Conservation (phyloP, 2,329 filamentous ascomycete species). For the Botrytis elliptica region DNA sequence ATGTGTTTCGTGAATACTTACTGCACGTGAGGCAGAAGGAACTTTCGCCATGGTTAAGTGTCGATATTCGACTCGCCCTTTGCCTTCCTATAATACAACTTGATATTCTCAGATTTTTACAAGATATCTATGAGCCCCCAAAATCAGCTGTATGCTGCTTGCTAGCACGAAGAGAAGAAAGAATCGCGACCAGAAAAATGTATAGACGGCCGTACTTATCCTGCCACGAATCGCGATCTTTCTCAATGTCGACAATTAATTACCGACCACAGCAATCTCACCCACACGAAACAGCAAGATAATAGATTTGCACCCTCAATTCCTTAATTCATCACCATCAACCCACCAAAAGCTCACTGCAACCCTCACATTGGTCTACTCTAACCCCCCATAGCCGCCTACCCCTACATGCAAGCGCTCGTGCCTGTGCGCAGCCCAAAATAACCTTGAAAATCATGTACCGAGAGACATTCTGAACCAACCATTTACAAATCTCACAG, state of each 20-base stretch:
- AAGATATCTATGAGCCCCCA: neutral
- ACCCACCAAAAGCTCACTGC: neutral
- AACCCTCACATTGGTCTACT: conserved; percentile 3
- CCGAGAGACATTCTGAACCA: neutral
- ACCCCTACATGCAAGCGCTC: conserved; percentile 15
- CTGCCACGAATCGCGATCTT: neutral
- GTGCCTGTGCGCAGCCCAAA: neutral
- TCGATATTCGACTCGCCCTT: too few relatives aligned
- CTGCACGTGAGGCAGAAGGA: neutral
- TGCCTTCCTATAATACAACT: too few relatives aligned
- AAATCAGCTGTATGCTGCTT: neutral
- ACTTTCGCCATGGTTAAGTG: neutral
- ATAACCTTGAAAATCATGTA: conserved; percentile 1
- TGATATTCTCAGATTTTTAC: neutral
- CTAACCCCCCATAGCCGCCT: neutral
- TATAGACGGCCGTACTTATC: neutral
- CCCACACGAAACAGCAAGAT: neutral
- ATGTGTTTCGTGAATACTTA: neutral
- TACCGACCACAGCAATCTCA: neutral
- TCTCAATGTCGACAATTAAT: neutral
- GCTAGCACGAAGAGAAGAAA: neutral
- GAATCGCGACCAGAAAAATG: neutral
- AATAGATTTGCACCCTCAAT: neutral
- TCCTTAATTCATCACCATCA: neutral
- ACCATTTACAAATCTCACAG: neutral